Conservation (phyloP, 2,329 filamentous ascomycete genomes). For the Fusarium sp. region DNA sequence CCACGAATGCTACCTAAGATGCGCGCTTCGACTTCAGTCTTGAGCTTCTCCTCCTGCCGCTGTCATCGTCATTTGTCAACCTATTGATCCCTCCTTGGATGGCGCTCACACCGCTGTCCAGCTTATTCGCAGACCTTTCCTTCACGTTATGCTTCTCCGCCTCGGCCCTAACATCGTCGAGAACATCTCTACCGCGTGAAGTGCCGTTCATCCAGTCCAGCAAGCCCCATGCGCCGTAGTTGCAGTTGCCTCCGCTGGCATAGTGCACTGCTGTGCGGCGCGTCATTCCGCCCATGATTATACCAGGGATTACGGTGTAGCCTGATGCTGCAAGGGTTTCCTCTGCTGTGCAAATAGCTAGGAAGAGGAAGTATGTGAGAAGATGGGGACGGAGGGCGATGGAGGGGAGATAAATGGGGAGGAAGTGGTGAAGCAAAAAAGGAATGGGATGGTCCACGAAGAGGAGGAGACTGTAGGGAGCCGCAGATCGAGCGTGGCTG, state of each 20-base stretch:
- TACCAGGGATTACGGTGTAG: conserved; percentile 70
- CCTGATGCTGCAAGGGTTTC: conserved; percentile 77
- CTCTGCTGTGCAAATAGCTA: conserved; percentile 73
- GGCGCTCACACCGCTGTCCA: conserved; percentile 51
- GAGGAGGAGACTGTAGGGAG: conserved; percentile 72
- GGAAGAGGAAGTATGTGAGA: conserved; percentile 77
- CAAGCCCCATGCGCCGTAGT: conserved; percentile 73
- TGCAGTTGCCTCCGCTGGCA: conserved; percentile 66
- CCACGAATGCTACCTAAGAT: conserved; percentile 9
- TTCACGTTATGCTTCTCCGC: conserved; percentile 68
- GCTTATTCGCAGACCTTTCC: conserved; percentile 55
- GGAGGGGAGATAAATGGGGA: conserved; percentile 76
- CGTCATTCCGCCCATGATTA: conserved; percentile 66
- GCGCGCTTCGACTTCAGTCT: conserved; percentile 45
- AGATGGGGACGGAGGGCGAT: conserved; percentile 76
- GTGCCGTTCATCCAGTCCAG: conserved; percentile 73
- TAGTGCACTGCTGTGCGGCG: conserved; percentile 65
- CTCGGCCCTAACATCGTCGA: conserved; percentile 68
- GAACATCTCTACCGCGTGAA: conserved; percentile 63
- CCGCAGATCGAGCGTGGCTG: conserved; percentile 67
- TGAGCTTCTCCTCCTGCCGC: conserved; percentile 48
- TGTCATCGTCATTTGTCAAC: conserved; percentile 46
- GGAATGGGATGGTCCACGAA: conserved; percentile 77
- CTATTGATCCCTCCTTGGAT: conserved; percentile 53
- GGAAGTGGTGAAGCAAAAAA: conserved; percentile 72